phyloP scores from a whole-genome alignment of 768 basidiomycete genomes.

The Collybia sp. region DNA sequence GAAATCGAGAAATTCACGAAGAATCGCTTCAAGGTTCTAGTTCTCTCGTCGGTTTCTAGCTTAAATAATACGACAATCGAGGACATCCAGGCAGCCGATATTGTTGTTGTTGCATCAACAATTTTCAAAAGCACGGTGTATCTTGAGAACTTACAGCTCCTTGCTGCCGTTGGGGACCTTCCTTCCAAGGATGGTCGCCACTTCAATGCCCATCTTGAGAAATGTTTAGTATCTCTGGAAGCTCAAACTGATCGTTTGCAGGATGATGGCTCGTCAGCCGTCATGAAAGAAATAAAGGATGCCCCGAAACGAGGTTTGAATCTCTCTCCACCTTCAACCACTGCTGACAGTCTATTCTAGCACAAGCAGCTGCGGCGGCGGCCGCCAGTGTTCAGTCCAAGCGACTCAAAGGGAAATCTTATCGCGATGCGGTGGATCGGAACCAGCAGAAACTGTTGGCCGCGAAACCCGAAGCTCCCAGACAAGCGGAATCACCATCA shows the following conservation, averaged over 20 bases:
- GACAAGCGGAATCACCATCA: slow-evolving; percentile 20
- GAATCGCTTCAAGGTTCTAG: slow-evolving; percentile 55
- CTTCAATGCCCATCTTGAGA: slow-evolving; percentile 80
- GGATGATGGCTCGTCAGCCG: slow-evolving; percentile 57
- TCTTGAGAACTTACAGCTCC: slow-evolving; percentile 66
- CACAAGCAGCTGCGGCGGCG: slow-evolving; percentile 43
- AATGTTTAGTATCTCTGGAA: slow-evolving; percentile 50
- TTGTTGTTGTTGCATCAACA: slow-evolving; percentile 81
- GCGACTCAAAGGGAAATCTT: slow-evolving; percentile 71
- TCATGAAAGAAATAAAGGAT: slow-evolving; percentile 59
- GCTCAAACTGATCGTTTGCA: slow-evolving; percentile 67
- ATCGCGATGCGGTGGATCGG: slow-evolving; percentile 53
- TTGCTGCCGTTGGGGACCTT: slow-evolving; percentile 64
- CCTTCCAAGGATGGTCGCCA: slow-evolving; percentile 82
- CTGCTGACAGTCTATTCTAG: slow-evolving; percentile 20
- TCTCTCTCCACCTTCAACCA: slow-evolving; percentile 1
- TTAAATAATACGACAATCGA: slow-evolving; percentile 72
- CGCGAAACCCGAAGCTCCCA: slow-evolving; percentile 4
- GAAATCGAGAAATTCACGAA: slow-evolving; percentile 82
- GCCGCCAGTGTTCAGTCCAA: slow-evolving; percentile 46
- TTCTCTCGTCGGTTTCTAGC: slow-evolving; percentile 63
- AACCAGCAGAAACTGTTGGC: slow-evolving; percentile 14
- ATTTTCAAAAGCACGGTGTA: slow-evolving; percentile 80
- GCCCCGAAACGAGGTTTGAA: slow-evolving; percentile 51
- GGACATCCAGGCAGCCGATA: slow-evolving; percentile 75